Conservation (phyloP, 352 stramenopile genomes). For the Globisporangium ultimum region DNA sequence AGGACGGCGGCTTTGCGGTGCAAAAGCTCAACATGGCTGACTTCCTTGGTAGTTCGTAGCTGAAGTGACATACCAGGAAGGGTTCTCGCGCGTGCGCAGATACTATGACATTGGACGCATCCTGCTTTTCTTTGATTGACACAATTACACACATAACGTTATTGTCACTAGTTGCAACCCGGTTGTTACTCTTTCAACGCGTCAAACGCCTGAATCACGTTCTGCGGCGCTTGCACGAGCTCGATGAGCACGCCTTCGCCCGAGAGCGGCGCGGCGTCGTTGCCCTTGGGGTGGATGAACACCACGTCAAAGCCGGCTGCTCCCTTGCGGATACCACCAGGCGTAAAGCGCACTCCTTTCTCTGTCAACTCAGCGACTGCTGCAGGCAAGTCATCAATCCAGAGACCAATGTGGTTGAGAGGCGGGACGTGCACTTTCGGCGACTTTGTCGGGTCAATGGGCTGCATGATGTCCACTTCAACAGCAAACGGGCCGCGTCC, state of each 20-base stretch:
- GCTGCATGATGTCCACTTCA: constrained; percentile 99
- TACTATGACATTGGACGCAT: too few species aligned
- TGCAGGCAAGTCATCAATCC: constrained; percentile 93
- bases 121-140: too few species aligned
- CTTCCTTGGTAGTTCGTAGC: constrained; percentile 40
- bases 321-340: constrained; percentile 96
- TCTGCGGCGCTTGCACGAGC: constrained; percentile 93
- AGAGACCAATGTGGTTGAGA: constrained; percentile 98
- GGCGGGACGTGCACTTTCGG: constrained; percentile 94
- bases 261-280: constrained; percentile 88
- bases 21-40: constrained; percentile 76
- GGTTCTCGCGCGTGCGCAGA: too few species aligned
- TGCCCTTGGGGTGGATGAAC: constrained; percentile 99
- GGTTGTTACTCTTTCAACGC: constrained; percentile 24
- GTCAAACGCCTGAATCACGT: constrained; percentile 89
- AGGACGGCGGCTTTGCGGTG: constrained; percentile 53
- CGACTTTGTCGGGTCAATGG: constrained; percentile 90
- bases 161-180: too few species aligned
- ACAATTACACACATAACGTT: too few species aligned
- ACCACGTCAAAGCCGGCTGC: constrained; percentile 96
- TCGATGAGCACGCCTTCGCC: constrained; percentile 96
- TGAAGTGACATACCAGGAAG: too few species aligned
- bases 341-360: constrained; percentile 95
- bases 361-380: constrained; percentile 91
- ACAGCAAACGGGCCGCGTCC: constrained; percentile 91